These are phyloP conservation scores for Lepidium didymum DNA, from an alignment of 345 rosid species.

Conservation along the genomic window DNA sequence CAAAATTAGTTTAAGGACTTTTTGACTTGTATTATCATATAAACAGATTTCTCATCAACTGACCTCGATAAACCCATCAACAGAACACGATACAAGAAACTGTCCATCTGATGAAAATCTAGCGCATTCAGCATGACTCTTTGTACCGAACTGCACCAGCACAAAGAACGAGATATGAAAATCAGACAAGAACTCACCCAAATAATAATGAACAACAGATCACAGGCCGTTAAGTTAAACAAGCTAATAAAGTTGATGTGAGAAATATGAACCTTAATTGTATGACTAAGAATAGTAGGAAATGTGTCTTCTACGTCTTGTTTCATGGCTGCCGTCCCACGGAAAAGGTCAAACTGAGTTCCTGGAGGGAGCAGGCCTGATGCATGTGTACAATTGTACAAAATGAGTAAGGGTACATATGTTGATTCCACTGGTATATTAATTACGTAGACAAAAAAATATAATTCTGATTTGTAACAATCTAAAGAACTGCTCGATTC, in stretches of 20 bases:
- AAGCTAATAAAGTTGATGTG: not conserved
- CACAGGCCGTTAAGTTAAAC: not conserved
- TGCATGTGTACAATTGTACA: not conserved
- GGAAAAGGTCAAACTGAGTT: constrained; percentile 92
- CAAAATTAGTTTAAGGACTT: not conserved
- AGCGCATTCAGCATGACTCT: constrained; percentile 95
- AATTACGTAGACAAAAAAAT: not conserved
- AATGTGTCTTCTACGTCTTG: constrained; percentile 93
- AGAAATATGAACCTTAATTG: constrained; percentile 67
- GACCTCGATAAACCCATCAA: constrained; percentile 98
- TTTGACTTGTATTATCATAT: not conserved
- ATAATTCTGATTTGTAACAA: not conserved
- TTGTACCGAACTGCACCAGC: constrained; percentile 75
- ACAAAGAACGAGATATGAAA: constrained; percentile 4
- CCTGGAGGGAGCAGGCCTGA: constrained; percentile 96
- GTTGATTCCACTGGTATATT: not conserved
- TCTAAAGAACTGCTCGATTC: not conserved
- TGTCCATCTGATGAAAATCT: constrained; percentile 97
- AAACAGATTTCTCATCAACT: not conserved
- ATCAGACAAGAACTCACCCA: not conserved
- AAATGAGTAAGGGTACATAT: not conserved
- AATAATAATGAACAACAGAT: not conserved
- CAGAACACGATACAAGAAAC: constrained; percentile 88
- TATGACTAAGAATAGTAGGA: constrained; percentile 71
- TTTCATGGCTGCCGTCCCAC: constrained; percentile 98